Conservation (phyloP, 768 basidiomycete genomes). For the Kwoniella shandongensis region DNA sequence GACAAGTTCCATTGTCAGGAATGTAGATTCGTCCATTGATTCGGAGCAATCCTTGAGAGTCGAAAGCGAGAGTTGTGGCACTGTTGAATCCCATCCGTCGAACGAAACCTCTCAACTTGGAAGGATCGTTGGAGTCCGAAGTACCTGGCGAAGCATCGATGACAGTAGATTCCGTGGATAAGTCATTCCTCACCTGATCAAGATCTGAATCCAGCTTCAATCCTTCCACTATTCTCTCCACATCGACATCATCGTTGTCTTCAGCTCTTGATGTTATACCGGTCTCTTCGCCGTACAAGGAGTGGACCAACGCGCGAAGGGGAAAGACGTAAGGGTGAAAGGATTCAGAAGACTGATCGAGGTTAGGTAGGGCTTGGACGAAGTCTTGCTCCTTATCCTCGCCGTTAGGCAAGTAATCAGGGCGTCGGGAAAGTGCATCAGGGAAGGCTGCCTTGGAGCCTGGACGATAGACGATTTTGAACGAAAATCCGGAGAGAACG, state of each 20-base stretch:
- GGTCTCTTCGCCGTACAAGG: neutral
- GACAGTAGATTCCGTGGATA: neutral
- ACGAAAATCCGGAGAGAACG: conserved; percentile 12
- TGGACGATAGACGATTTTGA: conserved; percentile 26
- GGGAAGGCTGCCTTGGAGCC: conserved; percentile 12
- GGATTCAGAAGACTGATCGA: too few species aligned
- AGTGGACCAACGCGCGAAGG: neutral
- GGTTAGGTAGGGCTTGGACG: conserved; percentile 2
- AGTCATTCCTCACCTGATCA: neutral
- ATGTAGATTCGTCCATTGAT: too few species aligned
- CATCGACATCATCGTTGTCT: neutral
- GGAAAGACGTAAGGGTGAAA: too few species aligned
- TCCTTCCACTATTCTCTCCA: neutral
- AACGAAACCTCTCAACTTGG: too few species aligned
- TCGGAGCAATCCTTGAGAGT: too few species aligned
- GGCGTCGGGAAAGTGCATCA: conserved; percentile 21
- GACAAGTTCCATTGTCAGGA: too few species aligned
- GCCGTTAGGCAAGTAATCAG: conserved; percentile 8
- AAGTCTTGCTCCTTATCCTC: neutral
- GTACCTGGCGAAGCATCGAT: neutral
- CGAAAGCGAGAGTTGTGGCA: too few species aligned
- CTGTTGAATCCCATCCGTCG: too few species aligned
- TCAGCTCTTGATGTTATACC: too few species aligned
- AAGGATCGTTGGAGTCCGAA: too few species aligned
- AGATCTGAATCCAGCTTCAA: neutral